Evolutionary conservation across 129 eudicot species (phyloP).

Genomic region (Chrysanthemum seticuspe): DNA sequence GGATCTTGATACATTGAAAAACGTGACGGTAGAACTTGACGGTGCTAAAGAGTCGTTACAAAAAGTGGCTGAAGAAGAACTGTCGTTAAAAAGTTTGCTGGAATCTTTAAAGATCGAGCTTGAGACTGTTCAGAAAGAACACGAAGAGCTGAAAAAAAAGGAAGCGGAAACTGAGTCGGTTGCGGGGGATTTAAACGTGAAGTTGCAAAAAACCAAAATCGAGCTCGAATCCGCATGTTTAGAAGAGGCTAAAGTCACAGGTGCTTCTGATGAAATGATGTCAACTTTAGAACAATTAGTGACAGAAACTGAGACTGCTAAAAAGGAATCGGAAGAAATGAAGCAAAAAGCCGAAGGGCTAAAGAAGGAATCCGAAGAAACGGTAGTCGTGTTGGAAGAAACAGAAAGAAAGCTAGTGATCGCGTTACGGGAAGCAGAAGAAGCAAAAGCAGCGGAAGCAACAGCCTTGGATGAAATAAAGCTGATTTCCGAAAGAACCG

Average conservation of each 20-base stretch:
- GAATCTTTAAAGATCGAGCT: conserved; percentile 68
- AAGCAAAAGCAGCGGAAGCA: conserved; percentile 73
- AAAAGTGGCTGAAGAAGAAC: conserved; percentile 76
- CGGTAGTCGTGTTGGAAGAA: conserved; percentile 49
- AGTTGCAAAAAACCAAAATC: conserved; percentile 68
- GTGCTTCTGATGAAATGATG: conserved; percentile 70
- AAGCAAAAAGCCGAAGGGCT: conserved; percentile 60
- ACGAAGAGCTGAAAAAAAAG: conserved; percentile 61
- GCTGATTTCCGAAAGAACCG: conserved; percentile 53
- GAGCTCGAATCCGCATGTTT: conserved; percentile 64
- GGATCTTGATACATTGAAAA: conserved; percentile 66
- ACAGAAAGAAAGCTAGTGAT: conserved; percentile 50
- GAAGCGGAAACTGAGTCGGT: conserved; percentile 68
- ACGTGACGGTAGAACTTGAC: conserved; percentile 61
- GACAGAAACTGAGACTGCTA: conserved; percentile 62
- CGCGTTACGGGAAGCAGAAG: conserved; percentile 67
- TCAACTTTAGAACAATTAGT: conserved; percentile 56
- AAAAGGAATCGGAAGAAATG: conserved; percentile 69
- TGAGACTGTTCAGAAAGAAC: conserved; percentile 62
- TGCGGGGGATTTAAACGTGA: conserved; percentile 68
- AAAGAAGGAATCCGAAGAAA: conserved; percentile 61
- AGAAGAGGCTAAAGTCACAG: conserved; percentile 67
- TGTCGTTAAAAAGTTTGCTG: conserved; percentile 51
- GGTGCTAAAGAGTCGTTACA: conserved; percentile 78
- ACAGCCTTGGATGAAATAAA: conserved; percentile 61